Conservation (phyloP, 805 yeast species). For the Nakazawaea sp. region DNA sequence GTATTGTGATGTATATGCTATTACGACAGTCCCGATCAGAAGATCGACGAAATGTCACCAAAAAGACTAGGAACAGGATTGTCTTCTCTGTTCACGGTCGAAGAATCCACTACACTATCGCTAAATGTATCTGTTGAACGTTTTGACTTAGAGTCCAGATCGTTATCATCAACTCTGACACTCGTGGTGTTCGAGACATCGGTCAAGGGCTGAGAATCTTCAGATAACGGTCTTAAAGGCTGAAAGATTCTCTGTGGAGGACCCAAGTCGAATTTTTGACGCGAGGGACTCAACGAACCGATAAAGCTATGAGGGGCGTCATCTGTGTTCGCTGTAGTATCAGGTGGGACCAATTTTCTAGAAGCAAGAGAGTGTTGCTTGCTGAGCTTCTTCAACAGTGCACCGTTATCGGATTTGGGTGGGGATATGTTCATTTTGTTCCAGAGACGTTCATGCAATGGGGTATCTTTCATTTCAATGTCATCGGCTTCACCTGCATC, state of each 20-base stretch:
- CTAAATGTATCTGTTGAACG: too few species aligned
- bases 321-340: too few species aligned
- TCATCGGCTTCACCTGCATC: constrained; percentile 8
- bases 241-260: constrained; percentile 7
- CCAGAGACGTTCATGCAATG: constrained; percentile 6
- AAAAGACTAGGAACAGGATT: constrained; percentile 4
- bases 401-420: constrained; percentile 1
- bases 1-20: too few species aligned
- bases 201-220: too few species aligned
- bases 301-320: too few species aligned
- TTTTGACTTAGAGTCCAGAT: too few species aligned
- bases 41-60: constrained; percentile 8
- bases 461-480: constrained; percentile 3
- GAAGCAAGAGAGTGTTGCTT: constrained; percentile 1
- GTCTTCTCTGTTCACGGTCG: constrained; percentile 5
- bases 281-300: constrained; percentile 3
- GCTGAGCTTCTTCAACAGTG: neutral
- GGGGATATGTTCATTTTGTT: constrained; percentile 9
- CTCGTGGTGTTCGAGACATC: too few species aligned
- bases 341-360: constrained; percentile 6
- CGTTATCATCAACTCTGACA: too few species aligned
- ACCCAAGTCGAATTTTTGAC: constrained; percentile 2
- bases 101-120: too few species aligned
- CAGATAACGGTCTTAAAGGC: constrained; percentile 1
- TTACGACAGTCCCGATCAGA: constrained; percentile 1